Evolutionary conservation across 1,284 basidiomycete genomes (phyloP).

Genomic region (Ustilago lituana): DNA sequence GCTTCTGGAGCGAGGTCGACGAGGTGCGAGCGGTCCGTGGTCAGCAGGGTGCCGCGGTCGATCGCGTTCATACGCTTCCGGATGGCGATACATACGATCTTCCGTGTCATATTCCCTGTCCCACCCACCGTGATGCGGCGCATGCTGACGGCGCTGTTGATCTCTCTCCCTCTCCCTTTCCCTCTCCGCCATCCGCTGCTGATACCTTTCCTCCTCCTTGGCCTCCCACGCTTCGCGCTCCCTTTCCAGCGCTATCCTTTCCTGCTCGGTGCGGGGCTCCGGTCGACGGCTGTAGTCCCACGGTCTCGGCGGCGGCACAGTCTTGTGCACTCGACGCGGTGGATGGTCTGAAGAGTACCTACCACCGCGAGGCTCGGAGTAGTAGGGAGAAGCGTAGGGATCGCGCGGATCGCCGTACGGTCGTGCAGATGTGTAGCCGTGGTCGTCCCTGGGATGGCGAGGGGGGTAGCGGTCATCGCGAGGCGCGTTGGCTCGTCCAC

Average conservation of each 20-base stretch:
- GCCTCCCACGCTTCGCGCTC: constrained; percentile 42
- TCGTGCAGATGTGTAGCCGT: constrained; percentile 10
- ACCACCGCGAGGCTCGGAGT: constrained; percentile 18
- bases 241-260: constrained; percentile 24
- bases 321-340: constrained; percentile 30
- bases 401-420: constrained; percentile 16
- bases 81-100: constrained; percentile 5
- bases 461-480: constrained; percentile 29
- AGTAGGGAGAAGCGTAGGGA: constrained; percentile 22
- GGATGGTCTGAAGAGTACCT: constrained; percentile 3
- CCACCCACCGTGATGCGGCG: constrained; percentile 11
- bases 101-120: constrained; percentile 4
- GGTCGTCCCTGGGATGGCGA: constrained; percentile 15
- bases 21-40: constrained; percentile 4
- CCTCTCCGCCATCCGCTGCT: constrained; percentile 34
- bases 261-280: constrained; percentile 31
- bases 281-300: constrained; percentile 44
- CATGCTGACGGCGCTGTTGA: constrained; percentile 5
- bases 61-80: constrained; percentile 19
- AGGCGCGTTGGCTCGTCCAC: constrained; percentile 7
- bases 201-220: constrained; percentile 32
- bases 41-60: constrained; percentile 5
- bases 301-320: constrained; percentile 33
- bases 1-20: constrained; percentile 25
- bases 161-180: constrained; percentile 24